Evolutionary conservation across 2,329 filamentous ascomycete genomes (phyloP).

Genomic region (Mycocentrospora acerina): DNA sequence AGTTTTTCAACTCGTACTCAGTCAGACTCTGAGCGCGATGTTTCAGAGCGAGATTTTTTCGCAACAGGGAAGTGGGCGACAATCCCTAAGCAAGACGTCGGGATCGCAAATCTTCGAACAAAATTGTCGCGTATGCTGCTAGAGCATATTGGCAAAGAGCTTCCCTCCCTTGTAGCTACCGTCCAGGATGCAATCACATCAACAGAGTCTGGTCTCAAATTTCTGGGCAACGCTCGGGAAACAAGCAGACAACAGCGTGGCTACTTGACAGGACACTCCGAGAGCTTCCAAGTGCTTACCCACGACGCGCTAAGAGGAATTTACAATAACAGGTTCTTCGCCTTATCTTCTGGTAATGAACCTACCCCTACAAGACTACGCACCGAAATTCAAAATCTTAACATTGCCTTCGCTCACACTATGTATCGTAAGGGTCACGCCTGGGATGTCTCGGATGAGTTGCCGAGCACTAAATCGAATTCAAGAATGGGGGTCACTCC

Average conservation of each 20-base stretch:
- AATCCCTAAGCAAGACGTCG: conserved; percentile 23
- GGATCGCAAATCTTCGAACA: conserved; percentile 29
- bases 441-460: conserved; percentile 14
- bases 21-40: conserved; percentile 23
- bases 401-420: conserved; percentile 22
- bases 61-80: conserved; percentile 16
- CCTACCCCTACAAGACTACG: conserved; percentile 33
- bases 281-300: conserved; percentile 21
- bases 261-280: conserved; percentile 23
- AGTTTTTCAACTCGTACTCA: conserved; percentile 19
- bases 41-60: conserved; percentile 28
- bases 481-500: not conserved
- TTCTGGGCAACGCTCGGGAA: conserved; percentile 20
- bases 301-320: conserved; percentile 21
- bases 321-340: conserved; percentile 28
- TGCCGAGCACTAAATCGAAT: not conserved
- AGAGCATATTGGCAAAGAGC: conserved; percentile 32
- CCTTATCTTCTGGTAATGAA: conserved; percentile 6
- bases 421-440: conserved; percentile 32
- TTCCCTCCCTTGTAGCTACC: conserved; percentile 21
- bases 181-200: conserved; percentile 17
- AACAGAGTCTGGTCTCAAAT: conserved; percentile 16
- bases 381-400: conserved; percentile 28
- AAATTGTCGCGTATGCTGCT: conserved; percentile 34
- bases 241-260: conserved; percentile 19